Evolutionary conservation across 2,329 filamentous ascomycete species (phyloP), one percentile per base, ranked within the genome.

Genomic region (Diaporthe longicolla): DNA sequence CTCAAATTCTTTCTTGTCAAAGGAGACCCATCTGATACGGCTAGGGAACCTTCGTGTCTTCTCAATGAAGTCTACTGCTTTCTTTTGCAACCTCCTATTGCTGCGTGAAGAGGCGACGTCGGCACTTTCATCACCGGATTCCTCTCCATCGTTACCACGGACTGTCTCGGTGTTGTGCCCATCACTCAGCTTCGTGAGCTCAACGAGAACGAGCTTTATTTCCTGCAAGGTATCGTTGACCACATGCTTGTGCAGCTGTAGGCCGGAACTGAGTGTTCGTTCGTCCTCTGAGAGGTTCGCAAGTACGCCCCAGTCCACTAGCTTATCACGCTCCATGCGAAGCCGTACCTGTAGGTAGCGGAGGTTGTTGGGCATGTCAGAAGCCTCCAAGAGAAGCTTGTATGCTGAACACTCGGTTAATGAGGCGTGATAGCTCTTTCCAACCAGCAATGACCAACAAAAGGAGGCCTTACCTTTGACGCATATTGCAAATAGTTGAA

Each of bases 401-500:
- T 73, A 73, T 17, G 52, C 71, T 73, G 4, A 8, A 21, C 3
- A 0, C 10, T 54, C 32, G 26, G 45, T 70, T 19, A 70, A n/a
- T n/a, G n/a, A n/a, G n/a, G n/a, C n/a, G n/a, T n/a, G n/a, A n/a
- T n/a, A n/a, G n/a, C n/a, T n/a, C n/a, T n/a, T n/a, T n/a, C n/a
- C n/a, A n/a, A n/a, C n/a, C n/a, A n/a, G n/a, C n/a, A n/a, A n/a
- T n/a, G 43, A 24, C 37, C 37, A 40, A 13, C 37, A 40, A 10
- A 35, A 35, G 9, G 11, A 13, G 37, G 24, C 13, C 45, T n/a
- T 21, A 73, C 65, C 55, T 63, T 73, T 73, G 55, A 73, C 65
- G 40, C 71, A 73, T 70, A 70, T 73, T 55, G 71, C 71, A 37
- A 73, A 73, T 21, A 73, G 71, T 48, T 73, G 63, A 29, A 73